Conservation (phyloP, 208 protist species). For the Histomonas meleagridis region DNA sequence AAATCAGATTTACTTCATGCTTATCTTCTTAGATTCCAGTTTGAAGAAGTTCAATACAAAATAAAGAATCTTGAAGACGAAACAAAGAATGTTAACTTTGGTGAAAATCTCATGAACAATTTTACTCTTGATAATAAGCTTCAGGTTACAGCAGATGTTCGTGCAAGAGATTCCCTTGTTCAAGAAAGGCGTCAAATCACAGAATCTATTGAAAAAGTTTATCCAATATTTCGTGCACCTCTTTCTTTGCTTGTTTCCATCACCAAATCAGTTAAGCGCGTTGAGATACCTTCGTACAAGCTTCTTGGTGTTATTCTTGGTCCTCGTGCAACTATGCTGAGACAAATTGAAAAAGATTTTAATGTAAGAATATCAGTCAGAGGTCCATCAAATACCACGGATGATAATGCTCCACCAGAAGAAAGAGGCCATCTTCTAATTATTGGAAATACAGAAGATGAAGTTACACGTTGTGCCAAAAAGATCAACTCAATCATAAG, state of each 20-base stretch:
- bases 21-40: neutral
- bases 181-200: neutral
- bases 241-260: neutral
- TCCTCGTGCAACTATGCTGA: neutral
- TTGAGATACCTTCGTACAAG: neutral
- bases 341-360: neutral
- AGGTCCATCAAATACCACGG: neutral
- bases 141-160: neutral
- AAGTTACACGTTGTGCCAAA: neutral
- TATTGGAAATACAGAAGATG: constrained; percentile 8
- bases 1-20: neutral
- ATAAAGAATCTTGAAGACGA: neutral
- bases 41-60: constrained; percentile 35
- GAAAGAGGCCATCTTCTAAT: neutral
- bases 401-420: neutral
- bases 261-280: neutral
- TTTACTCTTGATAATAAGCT: neutral
- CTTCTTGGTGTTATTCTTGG: neutral
- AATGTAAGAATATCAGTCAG: neutral
- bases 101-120: neutral
- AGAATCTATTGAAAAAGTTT: neutral
- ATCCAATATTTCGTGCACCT: neutral
- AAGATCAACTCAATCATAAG: neutral
- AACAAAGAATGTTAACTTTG: neutral
- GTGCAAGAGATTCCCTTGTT: neutral